These are phyloP conservation scores for Biscogniauxia sp. DNA, from an alignment of 2,329 filamentous ascomycete genomes.

Conservation along the genomic window DNA sequence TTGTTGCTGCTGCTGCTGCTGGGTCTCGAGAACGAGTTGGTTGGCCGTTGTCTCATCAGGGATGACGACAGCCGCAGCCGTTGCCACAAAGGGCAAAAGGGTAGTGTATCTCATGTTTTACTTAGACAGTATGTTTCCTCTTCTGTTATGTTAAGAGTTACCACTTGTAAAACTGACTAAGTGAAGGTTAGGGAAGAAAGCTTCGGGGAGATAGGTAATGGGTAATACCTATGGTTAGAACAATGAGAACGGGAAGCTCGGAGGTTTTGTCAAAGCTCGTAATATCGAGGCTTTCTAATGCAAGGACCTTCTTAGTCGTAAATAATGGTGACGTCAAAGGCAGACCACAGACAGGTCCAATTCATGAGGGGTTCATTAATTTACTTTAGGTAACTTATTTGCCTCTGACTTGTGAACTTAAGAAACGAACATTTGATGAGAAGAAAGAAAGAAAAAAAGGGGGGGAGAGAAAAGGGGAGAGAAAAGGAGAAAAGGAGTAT, in stretches of 20 bases:
- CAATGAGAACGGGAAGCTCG: not conserved
- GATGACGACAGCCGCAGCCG: constrained; percentile 24
- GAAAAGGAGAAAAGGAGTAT: too few relatives aligned
- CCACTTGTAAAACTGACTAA: not conserved
- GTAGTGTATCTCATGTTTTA: constrained; percentile 24
- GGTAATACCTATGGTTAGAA: too few relatives aligned
- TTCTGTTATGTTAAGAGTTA: not conserved
- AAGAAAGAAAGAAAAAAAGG: not conserved
- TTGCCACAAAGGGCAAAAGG: constrained; percentile 23
- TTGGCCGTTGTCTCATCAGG: constrained; percentile 30
- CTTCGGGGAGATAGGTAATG: not conserved
- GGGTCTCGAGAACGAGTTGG: constrained; percentile 23
- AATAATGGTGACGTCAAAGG: not conserved
- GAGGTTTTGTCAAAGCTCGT: not conserved
- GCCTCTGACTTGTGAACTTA: not conserved
- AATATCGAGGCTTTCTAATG: not conserved
- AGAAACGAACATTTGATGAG: not conserved
- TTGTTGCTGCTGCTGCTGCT: constrained; percentile 7
- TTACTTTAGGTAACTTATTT: not conserved
- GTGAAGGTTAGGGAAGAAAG: not conserved
- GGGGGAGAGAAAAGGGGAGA: too few relatives aligned
- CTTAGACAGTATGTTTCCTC: not conserved
- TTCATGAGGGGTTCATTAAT: not conserved
- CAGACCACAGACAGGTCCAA: not conserved
- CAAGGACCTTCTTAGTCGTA: not conserved